These are phyloP conservation scores for Pyrus hybrid DNA, from an alignment of 331 rosid species.

Conservation along the genomic window DNA sequence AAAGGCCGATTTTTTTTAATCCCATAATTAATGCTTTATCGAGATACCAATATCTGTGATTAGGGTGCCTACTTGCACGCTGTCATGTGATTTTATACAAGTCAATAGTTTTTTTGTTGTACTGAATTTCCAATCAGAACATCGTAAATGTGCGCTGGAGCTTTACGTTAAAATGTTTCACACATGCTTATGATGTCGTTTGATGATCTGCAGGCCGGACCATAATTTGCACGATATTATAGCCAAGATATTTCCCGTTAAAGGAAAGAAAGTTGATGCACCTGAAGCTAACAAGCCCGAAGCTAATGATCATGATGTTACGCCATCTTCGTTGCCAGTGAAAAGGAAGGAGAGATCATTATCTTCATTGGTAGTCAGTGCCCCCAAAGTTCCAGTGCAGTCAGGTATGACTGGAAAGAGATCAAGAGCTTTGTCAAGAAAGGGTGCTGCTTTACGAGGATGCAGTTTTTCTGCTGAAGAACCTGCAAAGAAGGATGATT, in stretches of 20 bases:
- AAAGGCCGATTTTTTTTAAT: not conserved
- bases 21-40: not conserved
- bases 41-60: not conserved
- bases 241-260: constrained; percentile 74
- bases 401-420: constrained; percentile 82
- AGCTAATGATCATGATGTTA: constrained; percentile 19
- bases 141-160: not conserved
- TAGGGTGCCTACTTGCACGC: not conserved
- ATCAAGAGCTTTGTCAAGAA: constrained; percentile 64
- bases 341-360: constrained; percentile 97
- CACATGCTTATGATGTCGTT: constrained; percentile 1
- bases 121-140: not conserved
- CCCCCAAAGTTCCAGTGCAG: constrained; percentile 78
- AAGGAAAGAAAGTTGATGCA: constrained; percentile 36
- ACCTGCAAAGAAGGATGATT: constrained; percentile 48
- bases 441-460: constrained; percentile 68
- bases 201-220: constrained; percentile 73
- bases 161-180: not conserved
- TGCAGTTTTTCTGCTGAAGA: constrained; percentile 49
- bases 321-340: constrained; percentile 53
- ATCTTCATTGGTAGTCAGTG: constrained; percentile 85
- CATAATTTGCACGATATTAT: constrained; percentile 96
- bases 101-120: not conserved
- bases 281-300: not conserved
- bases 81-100: not conserved